These are phyloP conservation scores for Trichoderma semiorbis DNA, from an alignment of 2,329 filamentous ascomycete genomes.

Conservation along the genomic window DNA sequence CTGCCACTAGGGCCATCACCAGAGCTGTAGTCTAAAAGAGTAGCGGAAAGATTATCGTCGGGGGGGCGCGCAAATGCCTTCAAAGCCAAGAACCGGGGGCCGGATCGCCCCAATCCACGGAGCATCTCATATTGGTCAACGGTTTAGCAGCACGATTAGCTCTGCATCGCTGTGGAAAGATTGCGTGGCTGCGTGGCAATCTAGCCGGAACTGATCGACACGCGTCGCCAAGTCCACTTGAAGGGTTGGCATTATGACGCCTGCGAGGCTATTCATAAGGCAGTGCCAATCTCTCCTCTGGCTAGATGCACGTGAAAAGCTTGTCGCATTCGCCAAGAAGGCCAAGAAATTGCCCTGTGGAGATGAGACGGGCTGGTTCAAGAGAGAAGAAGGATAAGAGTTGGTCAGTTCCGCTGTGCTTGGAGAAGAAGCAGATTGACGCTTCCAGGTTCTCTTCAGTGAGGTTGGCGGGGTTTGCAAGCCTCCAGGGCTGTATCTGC, in stretches of 20 bases:
- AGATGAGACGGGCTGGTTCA: not conserved
- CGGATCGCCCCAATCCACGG: not conserved
- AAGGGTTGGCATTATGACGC: not conserved
- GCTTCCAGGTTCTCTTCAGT: not conserved
- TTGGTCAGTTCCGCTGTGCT: not conserved
- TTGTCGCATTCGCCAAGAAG: not conserved
- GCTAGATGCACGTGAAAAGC: not conserved
- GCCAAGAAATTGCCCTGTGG: not conserved
- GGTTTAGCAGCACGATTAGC: not conserved
- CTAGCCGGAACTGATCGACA: not conserved
- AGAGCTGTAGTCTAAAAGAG: not conserved
- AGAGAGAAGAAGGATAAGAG: not conserved
- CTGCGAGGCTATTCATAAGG: not conserved
- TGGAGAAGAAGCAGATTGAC: not conserved
- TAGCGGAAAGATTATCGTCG: not conserved
- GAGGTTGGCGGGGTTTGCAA: not conserved
- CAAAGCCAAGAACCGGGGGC: not conserved
- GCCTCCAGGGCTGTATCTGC: not conserved
- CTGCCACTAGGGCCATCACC: not conserved
- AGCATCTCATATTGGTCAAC: not conserved
- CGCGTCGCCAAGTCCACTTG: not conserved
- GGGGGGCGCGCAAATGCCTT: not conserved
- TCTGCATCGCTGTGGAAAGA: not conserved
- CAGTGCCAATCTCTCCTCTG: not conserved
- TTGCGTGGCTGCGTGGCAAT: not conserved